These are phyloP conservation scores for Microcyclospora tardicrescens DNA, from an alignment of 2,329 filamentous ascomycete species.

Conservation along the genomic window DNA sequence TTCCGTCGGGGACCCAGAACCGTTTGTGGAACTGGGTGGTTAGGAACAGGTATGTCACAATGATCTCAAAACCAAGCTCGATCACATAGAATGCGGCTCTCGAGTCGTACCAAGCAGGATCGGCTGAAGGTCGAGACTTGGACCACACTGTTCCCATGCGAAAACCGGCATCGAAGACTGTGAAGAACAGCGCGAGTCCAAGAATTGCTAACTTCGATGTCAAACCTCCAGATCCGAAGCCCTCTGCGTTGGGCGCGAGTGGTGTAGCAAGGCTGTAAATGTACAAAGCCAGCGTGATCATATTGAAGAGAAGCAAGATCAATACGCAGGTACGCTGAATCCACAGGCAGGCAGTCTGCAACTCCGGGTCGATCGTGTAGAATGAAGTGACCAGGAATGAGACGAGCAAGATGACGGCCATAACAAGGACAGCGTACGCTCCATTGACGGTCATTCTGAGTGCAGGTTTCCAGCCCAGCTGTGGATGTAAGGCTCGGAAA, in stretches of 20 bases:
- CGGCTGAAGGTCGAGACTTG: constrained; percentile 7
- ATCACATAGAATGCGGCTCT: constrained; percentile 20
- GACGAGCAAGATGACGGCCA: constrained; percentile 15
- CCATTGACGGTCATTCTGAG: constrained; percentile 6
- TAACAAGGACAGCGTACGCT: constrained; percentile 7
- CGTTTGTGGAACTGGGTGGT: constrained; percentile 13
- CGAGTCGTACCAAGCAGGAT: constrained; percentile 21
- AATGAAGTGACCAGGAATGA: constrained; percentile 16
- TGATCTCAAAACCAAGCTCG: constrained; percentile 17
- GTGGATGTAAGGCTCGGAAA: constrained; percentile 15
- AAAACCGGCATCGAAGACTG: constrained; percentile 15
- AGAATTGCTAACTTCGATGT: constrained; percentile 11
- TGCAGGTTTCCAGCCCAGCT: constrained; percentile 15
- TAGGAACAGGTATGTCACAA: constrained; percentile 17
- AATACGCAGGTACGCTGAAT: constrained; percentile 13
- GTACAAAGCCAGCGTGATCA: constrained; percentile 13
- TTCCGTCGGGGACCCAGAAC: constrained; percentile 19
- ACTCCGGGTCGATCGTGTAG: constrained; percentile 17
- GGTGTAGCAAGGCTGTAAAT: constrained; percentile 7
- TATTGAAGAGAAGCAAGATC: constrained; percentile 13
- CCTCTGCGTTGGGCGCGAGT: constrained; percentile 3
- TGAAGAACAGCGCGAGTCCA: constrained; percentile 7
- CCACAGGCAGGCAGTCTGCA: constrained; percentile 7
- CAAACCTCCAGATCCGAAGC: constrained; percentile 11
- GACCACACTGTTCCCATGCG: constrained; percentile 16